phyloP scores from a whole-genome alignment of 2,329 filamentous ascomycete genomes.

The Mollisia scopiformis region DNA sequence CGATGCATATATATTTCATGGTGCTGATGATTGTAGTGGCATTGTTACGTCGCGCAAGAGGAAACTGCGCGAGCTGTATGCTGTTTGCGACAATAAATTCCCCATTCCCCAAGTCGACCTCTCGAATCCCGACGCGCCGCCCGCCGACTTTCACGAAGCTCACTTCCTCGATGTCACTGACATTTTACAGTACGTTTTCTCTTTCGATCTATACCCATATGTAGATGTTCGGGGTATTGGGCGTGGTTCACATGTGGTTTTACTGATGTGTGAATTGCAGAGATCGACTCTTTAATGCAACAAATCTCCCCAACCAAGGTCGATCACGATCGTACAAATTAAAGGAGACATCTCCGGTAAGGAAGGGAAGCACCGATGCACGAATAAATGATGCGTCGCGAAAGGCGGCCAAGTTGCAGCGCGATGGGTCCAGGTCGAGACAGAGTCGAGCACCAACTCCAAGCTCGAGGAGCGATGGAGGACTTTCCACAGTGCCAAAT shows the following conservation, averaged over 20 bases:
- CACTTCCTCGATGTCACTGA: slow-evolving; percentile 60
- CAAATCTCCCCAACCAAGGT: slow-evolving; percentile 53
- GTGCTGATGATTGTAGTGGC: slow-evolving; percentile 53
- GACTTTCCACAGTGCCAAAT: slow-evolving; percentile 13
- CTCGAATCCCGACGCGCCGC: slow-evolving; percentile 58
- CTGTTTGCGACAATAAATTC: slow-evolving; percentile 71
- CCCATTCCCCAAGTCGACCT: slow-evolving; percentile 60
- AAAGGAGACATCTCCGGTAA: slow-evolving; percentile 41
- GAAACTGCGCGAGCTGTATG: slow-evolving; percentile 86
- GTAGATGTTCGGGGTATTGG: slow-evolving; percentile 20
- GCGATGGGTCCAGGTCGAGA: slow-evolving; percentile 30
- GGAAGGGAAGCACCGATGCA: slow-evolving; percentile 27
- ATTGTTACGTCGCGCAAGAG: slow-evolving; percentile 85
- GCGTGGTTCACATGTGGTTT: slow-evolving; percentile 19
- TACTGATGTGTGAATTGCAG: slow-evolving; percentile 39
- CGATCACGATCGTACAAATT: slow-evolving; percentile 48
- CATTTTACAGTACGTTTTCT: slow-evolving; percentile 59
- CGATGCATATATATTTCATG: slow-evolving; percentile 26
- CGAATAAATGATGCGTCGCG: slow-evolving; percentile 19
- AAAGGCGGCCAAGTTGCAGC: slow-evolving; percentile 27
- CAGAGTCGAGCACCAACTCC: slow-evolving; percentile 32
- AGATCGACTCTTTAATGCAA: slow-evolving; percentile 53
- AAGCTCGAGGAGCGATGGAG: slow-evolving; percentile 24
- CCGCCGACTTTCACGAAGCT: slow-evolving; percentile 53
- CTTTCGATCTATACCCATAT: slow-evolving; percentile 23